Evolutionary conservation across 352 stramenopile genomes (phyloP).

Genomic region (Phytophthora pinifolia): DNA sequence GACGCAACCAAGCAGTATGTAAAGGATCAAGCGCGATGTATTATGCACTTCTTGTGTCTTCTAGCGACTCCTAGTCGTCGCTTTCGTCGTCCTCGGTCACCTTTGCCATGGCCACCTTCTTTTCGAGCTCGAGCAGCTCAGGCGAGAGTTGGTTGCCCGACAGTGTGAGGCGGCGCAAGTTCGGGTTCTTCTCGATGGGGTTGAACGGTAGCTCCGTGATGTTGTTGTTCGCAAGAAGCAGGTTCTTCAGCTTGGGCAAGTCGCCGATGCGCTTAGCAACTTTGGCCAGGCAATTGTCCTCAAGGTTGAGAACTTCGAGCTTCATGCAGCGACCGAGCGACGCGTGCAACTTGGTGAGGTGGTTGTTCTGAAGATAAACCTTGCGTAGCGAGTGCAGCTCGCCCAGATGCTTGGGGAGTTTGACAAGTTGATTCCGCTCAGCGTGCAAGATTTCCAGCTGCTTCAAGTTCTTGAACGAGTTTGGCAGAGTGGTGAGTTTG

Average conservation of each 20-base stretch:
- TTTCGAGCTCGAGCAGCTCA: slow-evolving; percentile 63
- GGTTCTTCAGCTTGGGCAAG: slow-evolving; percentile 73
- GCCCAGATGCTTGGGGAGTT: slow-evolving; percentile 79
- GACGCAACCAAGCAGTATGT: slow-evolving; percentile 1
- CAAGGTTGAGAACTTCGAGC: slow-evolving; percentile 84
- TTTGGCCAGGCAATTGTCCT: slow-evolving; percentile 82
- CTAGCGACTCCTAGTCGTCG: slow-evolving; percentile 15
- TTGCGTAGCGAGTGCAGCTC: slow-evolving; percentile 67
- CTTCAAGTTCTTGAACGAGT: slow-evolving; percentile 62
- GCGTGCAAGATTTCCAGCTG: slow-evolving; percentile 84
- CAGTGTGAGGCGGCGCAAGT: slow-evolving; percentile 79
- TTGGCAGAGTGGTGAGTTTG: slow-evolving; percentile 57
- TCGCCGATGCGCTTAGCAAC: slow-evolving; percentile 85
- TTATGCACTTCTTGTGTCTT: slow-evolving; percentile 13
- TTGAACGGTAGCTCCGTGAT: slow-evolving; percentile 84
- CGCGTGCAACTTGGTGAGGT: slow-evolving; percentile 74
- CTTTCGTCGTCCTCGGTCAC: slow-evolving; percentile 58
- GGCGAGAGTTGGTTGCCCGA: slow-evolving; percentile 67
- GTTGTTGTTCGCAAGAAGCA: slow-evolving; percentile 85
- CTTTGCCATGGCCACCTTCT: slow-evolving; percentile 56
- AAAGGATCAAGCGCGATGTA: slow-evolving; percentile 20
- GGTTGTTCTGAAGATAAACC: slow-evolving; percentile 86
- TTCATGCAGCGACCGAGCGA: slow-evolving; percentile 74
- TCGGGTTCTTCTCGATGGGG: slow-evolving; percentile 61
- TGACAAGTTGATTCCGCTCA: slow-evolving; percentile 70